A percentile compares a stretch with the other conserved stretches of the same genome.
Conservation (phyloP, 768 basidiomycete genomes). For the Dioszegia aurantiaca region DNA sequence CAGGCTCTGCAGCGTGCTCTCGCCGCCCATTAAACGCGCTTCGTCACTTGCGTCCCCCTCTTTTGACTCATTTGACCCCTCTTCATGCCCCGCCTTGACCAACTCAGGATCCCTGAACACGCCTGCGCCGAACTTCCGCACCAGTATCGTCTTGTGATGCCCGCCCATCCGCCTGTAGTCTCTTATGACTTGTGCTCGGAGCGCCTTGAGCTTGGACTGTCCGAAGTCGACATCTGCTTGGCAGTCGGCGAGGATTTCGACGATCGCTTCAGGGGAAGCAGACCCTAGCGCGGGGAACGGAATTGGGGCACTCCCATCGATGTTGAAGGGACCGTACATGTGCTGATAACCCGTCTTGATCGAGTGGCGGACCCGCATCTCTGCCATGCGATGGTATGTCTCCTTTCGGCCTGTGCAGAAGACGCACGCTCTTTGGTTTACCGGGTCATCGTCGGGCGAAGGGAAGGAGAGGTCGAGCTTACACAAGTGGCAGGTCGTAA, state of each 20-base stretch:
- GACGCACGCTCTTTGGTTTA: not conserved
- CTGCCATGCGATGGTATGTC: conserved; percentile 3
- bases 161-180: not conserved
- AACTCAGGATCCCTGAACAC: not conserved
- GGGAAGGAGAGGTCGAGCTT: not conserved
- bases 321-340: conserved; percentile 10
- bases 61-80: not conserved
- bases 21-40: not conserved
- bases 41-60: not conserved
- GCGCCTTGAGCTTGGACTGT: not conserved
- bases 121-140: conserved; percentile 6
- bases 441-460: not conserved
- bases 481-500: conserved; percentile 9
- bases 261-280: not conserved
- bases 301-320: not conserved
- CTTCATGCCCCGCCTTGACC: not conserved
- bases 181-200: not conserved
- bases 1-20: not conserved
- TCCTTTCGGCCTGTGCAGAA: not conserved
- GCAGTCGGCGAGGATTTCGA: conserved; percentile 1
- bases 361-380: conserved; percentile 1
- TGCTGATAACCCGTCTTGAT: conserved; percentile 8
- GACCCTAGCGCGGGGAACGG: not conserved
- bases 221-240: not conserved
- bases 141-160: conserved; percentile 1